phyloP scores from a whole-genome alignment of 768 basidiomycete species.

The Termitomyces bulborhizus region DNA sequence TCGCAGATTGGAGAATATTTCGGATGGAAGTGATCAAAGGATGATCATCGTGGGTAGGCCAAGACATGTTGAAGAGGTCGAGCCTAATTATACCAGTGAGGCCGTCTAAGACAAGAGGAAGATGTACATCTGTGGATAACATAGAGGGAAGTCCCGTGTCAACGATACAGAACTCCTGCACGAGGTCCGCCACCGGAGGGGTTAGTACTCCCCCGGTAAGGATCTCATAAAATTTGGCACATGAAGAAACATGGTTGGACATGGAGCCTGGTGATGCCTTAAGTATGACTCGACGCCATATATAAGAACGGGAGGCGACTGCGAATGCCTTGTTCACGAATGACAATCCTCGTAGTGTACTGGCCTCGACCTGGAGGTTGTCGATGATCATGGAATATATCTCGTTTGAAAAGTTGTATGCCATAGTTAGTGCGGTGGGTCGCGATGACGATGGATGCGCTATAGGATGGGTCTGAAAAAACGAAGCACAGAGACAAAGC shows the following conservation, averaged over 20 bases:
- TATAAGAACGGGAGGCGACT: not conserved
- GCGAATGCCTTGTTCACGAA: not conserved
- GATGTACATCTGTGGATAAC: not conserved
- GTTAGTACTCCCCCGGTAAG: not conserved
- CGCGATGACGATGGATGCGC: not conserved
- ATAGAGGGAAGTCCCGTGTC: not conserved
- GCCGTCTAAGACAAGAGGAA: not conserved
- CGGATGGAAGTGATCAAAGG: not conserved
- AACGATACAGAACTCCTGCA: slow-evolving; percentile 2
- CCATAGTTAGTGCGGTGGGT: not conserved
- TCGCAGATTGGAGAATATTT: not conserved
- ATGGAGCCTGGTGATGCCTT: not conserved
- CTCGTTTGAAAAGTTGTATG: not conserved
- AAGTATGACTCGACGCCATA: slow-evolving; percentile 5
- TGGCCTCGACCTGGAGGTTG: slow-evolving; percentile 1
- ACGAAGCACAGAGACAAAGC: not conserved
- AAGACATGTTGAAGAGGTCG: not conserved
- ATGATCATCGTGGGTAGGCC: not conserved
- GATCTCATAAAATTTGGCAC: not conserved
- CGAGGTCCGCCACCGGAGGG: not conserved
- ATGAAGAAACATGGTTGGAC: not conserved
- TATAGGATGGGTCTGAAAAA: not conserved
- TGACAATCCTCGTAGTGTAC: not conserved
- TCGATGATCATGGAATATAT: slow-evolving; percentile 1
- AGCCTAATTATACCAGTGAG: not conserved